Evolutionary conservation across 164 flowering plant genomes (phyloP), one percentile per base, ranked within the genome.

Genomic region (Nymphaea thermarum): DNA sequence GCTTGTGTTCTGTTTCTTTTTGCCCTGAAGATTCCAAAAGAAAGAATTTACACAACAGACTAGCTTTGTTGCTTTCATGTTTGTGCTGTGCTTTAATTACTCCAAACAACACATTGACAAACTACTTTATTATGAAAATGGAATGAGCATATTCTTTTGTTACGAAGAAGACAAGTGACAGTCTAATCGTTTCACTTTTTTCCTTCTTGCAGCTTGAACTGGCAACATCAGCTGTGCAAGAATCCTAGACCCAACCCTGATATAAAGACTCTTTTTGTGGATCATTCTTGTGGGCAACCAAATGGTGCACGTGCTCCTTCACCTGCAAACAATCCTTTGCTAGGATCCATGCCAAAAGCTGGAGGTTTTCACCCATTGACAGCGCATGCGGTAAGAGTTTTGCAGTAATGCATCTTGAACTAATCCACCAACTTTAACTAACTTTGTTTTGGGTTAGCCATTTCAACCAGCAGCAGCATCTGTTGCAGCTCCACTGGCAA

Each of bases 281-380:
- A 91, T 76, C 97, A 91, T 70, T 71, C 88, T 18, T 91, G 97
- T 79, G 97, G 86, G 43, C 93, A 85, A 72, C 93, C 91, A 63
- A 89, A 87, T 84, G 95, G 91, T 70, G 95, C 97, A 42, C 78
- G 89, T 43, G 95, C 95, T 36, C 93, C 95, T 64, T 91, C 97
- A 14, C 95, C 95, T 41, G 93, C 80, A 8, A 85, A 72, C 65
- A 85, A 84, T 84, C 89, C 91, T 17, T 47, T 89, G 68, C 77
- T 87, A 42, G 94, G 88, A 64, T 71, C 88, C 43, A 75, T 91
- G 43, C 95, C 93, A 2, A 88, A 88, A 73, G 82, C 84, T 43
- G 92, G 95, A 59, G 97, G 87, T 16, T 88, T 88, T 74, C 89
- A 0, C 36, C 36, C 36, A 25, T 25, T 25, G 36, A 25, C 36